Evolutionary conservation across 345 rosid species (phyloP), one percentile per base, ranked within the genome.

Genomic region (Firmiana major): DNA sequence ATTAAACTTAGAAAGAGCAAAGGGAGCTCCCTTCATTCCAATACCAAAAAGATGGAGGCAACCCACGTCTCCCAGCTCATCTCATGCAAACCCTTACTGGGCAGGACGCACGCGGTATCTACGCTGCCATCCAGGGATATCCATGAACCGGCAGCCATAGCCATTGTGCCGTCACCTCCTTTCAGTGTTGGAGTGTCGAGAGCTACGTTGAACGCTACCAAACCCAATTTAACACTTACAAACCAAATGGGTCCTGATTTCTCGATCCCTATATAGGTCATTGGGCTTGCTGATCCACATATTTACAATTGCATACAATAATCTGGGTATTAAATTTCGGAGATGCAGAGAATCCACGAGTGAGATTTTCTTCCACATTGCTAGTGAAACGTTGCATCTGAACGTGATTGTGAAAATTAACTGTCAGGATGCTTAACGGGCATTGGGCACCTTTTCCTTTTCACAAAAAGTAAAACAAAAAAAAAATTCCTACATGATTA

Each of bases 1-100:
- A 17, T 7, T 58, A 58, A 17, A 22, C 31, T 31, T 28, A 15
- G 7, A 40, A 10, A 22, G 7, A 46, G 46, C 9, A 42, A 12
- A 74, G 17, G 75, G 84, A 86, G 90, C 90, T 89, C 90, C 89
- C 90, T 89, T 89, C 92, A 89, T 88, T 77, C 89, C 90, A 89
- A 84, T 85, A 75, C 87, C 81, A 74, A 87, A 84, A 81, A 78
- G 85, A 82, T 68, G 79, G 82, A 78, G 86, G 80, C 17, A 85
- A 64, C 69, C 34, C 57, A 58, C 81, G 76, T 81, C 90, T 89
- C 86, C 85, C 10, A 75, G 79, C 7, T 71, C 92, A 90, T 87
- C 7, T 71, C 92, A 90, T 87, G 91, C 88, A 86, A 87, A 86
- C 91, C 92, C 88, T 85, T 86, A 57, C 74, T 82, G 83, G 79